Evolutionary conservation across 2,329 filamentous ascomycete species (phyloP).

Genomic region (Alternaria arbusti): DNA sequence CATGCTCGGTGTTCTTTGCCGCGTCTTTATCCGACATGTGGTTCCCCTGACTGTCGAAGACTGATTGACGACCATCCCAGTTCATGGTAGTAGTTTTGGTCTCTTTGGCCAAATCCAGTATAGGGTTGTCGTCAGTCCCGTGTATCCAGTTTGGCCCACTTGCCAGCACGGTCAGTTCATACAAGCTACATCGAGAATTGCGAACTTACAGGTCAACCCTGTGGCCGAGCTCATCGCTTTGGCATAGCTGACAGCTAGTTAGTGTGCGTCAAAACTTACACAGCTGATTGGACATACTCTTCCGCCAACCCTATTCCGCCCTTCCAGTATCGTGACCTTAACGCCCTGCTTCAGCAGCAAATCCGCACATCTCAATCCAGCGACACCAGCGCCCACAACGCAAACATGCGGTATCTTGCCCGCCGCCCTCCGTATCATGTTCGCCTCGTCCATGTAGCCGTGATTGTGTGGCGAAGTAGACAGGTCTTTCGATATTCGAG

Average conservation of each 20-base stretch:
- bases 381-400: constrained; percentile 73
- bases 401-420: constrained; percentile 62
- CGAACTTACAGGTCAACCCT: constrained; percentile 62
- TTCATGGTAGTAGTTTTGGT: constrained; percentile 63
- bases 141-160: constrained; percentile 84
- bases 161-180: constrained; percentile 28
- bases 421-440: constrained; percentile 40
- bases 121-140: constrained; percentile 73
- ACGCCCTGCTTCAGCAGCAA: constrained; percentile 69
- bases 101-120: constrained; percentile 68
- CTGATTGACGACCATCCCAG: constrained; percentile 61
- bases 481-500: constrained; percentile 45
- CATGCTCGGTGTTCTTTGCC: constrained; percentile 53
- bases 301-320: constrained; percentile 70
- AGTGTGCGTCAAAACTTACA: background rate
- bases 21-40: constrained; percentile 54
- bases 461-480: constrained; percentile 38
- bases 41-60: constrained; percentile 64
- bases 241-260: constrained; percentile 52
- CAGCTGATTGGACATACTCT: constrained; percentile 54
- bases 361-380: constrained; percentile 74
- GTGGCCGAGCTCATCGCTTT: constrained; percentile 56
- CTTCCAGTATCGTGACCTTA: constrained; percentile 73
- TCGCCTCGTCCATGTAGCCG: constrained; percentile 23
- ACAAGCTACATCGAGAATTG: background rate